Base-by-base conservation (phyloP, 345 rosid genomes). In the Moringa oleifera region DNA sequence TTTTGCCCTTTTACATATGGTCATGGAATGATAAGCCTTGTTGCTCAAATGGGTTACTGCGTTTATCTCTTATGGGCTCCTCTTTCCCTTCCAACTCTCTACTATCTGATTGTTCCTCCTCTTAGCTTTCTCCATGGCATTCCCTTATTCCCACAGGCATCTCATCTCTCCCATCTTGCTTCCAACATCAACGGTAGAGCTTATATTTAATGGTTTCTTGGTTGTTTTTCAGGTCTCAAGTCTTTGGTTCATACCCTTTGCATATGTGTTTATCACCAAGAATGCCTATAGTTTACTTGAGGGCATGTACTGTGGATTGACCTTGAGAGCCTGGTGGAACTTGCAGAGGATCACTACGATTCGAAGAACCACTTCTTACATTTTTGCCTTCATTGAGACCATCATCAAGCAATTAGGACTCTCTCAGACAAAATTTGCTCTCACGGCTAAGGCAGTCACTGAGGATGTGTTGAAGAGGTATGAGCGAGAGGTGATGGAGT, bases 81-180 rank as follows among this genome's bases (percentile, higher is more conserved):
- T 41, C 6, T 41, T 41, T 41, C 47, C 17, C 17, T 41, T 1
- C 47, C 47, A 5, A 68, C 72, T 0, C 70, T 80, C 0, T 76
- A 51, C 51, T 80, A 80, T 20, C 55, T 65, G 53, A 23, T 63
- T 19, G 65, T 64, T 41, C 73, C 77, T 55, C 65, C 86, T 15
- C 33, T 82, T 52, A 69, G 62, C 61, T 36, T 79, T 51, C 74
- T 74, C 65, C 65, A 11, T 0, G 80, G 69, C 58, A 59, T 74
- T 28, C 67, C 86, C 33, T 74, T 82, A 36, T 82, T 79, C 61
- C 83, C 86, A 23, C 19, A 66, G 80, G 80, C 75, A 65, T 13
- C 25, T 13, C 17, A 50, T n/a, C 11, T 61, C 12, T 2, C 23
- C 23, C 6, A 3, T 0, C 45, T 47, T 25, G 0, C 15, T 23